phyloP scores from a whole-genome alignment of 768 basidiomycete genomes.

The Boletus vinaceobasis region DNA sequence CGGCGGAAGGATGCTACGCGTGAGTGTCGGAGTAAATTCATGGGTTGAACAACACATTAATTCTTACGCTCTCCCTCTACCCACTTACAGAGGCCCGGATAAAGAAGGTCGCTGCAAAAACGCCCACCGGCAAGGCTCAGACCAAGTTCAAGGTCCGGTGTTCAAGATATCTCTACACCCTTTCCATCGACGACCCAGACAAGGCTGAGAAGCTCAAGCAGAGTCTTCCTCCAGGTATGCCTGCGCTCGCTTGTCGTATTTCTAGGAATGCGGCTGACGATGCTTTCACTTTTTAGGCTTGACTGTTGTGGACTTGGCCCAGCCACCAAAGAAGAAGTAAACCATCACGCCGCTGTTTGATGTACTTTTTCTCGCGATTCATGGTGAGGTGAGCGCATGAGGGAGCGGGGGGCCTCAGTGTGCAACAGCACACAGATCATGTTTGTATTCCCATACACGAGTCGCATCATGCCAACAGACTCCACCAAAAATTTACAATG shows the following conservation, averaged over 20 bases:
- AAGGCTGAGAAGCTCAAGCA: slow-evolving; percentile 98
- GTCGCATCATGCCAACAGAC: slow-evolving; percentile 14
- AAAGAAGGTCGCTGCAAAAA: slow-evolving; percentile 83
- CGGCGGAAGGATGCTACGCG: slow-evolving; percentile 96
- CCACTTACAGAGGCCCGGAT: slow-evolving; percentile 83
- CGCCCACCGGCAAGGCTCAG: slow-evolving; percentile 66
- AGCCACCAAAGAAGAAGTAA: slow-evolving; percentile 68
- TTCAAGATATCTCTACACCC: slow-evolving; percentile 96
- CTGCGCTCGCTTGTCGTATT: background rate
- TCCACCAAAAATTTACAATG: background rate
- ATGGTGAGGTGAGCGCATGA: background rate
- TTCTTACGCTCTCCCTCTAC: background rate
- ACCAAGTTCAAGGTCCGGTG: slow-evolving; percentile 99
- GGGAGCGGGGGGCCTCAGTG: slow-evolving; percentile 3
- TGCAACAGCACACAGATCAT: slow-evolving; percentile 7
- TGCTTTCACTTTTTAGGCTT: slow-evolving; percentile 51
- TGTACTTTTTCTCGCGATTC: slow-evolving; percentile 1
- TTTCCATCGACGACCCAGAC: slow-evolving; percentile 91
- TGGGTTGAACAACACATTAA: background rate
- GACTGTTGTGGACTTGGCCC: slow-evolving; percentile 64
- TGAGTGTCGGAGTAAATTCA: slow-evolving; percentile 45
- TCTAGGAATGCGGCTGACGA: background rate
- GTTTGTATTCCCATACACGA: slow-evolving; percentile 20
- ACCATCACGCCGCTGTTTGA: slow-evolving; percentile 12
- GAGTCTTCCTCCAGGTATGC: slow-evolving; percentile 89